Percentiles rank a stretch among this genome's conserved stretches.
Conservation (phyloP, 164 flowering plant species). For the Aristolochia californica region DNA sequence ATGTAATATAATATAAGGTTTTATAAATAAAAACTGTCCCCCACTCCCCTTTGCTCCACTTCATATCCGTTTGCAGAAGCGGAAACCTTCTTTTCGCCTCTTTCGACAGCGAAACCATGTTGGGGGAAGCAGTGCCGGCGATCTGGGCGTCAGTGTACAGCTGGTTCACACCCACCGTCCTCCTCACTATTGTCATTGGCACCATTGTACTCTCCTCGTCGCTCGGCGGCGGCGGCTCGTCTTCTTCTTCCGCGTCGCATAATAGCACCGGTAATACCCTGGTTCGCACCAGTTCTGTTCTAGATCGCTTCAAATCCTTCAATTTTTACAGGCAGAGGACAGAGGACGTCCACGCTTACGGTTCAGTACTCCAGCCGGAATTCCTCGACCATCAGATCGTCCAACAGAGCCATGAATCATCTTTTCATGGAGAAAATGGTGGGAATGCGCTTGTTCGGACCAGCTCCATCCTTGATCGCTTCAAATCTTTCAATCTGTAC, state of each 20-base stretch:
- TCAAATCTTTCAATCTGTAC: constrained; percentile 31
- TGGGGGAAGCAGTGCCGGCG: constrained; percentile 16
- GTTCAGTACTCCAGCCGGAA: background rate
- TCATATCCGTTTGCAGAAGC: background rate
- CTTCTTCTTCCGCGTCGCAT: constrained; percentile 4
- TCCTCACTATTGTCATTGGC: constrained; percentile 50
- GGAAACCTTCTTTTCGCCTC: background rate
- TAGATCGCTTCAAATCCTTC: constrained; percentile 35
- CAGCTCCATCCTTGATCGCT: constrained; percentile 30
- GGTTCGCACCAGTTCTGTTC: constrained; percentile 26
- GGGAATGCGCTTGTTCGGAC: constrained; percentile 15
- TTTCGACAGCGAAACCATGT: constrained; percentile 1
- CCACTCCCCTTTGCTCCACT: background rate
- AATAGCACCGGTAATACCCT: constrained; percentile 1
- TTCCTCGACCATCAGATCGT: no score
- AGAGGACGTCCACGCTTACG: constrained; percentile 6
- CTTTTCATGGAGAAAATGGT: background rate
- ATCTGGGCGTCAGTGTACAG: constrained; percentile 26
- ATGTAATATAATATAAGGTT: no score
- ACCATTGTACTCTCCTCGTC: constrained; percentile 39
- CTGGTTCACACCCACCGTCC: constrained; percentile 56
- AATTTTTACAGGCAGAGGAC: constrained; percentile 18
- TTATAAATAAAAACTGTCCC: background rate
- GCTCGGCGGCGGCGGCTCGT: constrained; percentile 9
- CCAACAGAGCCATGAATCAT: background rate